Percentiles rank a stretch among this genome's conserved stretches.
Conservation (phyloP, 2,329 filamentous ascomycete genomes). For the Trematosphaeria pertusa region DNA sequence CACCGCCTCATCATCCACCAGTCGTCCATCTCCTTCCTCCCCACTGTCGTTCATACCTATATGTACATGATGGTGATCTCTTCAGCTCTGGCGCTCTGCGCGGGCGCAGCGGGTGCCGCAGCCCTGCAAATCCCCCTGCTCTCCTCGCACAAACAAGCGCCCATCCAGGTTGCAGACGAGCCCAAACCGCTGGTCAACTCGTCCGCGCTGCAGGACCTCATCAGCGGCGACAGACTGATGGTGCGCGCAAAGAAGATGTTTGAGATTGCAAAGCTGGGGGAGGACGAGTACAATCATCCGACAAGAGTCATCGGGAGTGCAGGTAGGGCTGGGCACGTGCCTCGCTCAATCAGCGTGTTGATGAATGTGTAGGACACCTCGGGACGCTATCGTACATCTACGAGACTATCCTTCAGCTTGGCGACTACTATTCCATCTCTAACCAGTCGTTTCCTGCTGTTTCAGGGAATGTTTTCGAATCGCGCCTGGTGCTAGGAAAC, state of each 20-base stretch:
- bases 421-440: conserved; percentile 49
- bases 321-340: conserved; percentile 34
- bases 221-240: conserved; percentile 43
- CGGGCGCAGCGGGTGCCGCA: conserved; percentile 31
- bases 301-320: conserved; percentile 48
- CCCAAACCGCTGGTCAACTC: conserved; percentile 44
- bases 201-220: conserved; percentile 43
- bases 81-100: conserved; percentile 36
- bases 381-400: conserved; percentile 49
- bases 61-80: conserved; percentile 36
- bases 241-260: conserved; percentile 46
- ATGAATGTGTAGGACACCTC: conserved; percentile 34
- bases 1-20: too few relatives aligned
- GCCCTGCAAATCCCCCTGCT: conserved; percentile 42
- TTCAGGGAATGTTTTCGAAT: conserved; percentile 46
- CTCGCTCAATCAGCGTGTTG: conserved; percentile 7
- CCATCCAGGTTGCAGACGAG: conserved; percentile 28
- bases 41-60: too few relatives aligned
- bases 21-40: too few relatives aligned
- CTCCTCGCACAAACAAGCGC: conserved; percentile 29
- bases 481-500: conserved; percentile 43
- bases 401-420: conserved; percentile 43
- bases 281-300: conserved; percentile 52
- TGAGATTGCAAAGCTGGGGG: conserved; percentile 51
- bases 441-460: conserved; percentile 48